Conservation (phyloP, 495 filamentous ascomycete species). For the Penicillium coffeae region DNA sequence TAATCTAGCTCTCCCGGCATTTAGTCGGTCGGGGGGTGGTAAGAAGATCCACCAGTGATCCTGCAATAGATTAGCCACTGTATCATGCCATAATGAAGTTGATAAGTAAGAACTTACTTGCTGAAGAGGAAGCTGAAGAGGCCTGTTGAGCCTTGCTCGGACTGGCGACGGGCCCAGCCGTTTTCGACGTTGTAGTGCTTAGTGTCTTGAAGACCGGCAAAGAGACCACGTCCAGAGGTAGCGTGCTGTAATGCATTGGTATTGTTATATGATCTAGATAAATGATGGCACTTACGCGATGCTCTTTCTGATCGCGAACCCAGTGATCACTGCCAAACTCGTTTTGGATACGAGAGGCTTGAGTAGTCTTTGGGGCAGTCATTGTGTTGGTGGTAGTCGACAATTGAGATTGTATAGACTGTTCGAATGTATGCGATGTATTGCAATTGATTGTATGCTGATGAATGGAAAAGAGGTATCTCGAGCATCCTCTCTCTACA, state of each 20-base stretch:
- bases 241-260: constrained; percentile 20
- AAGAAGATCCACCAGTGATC: constrained; percentile 1
- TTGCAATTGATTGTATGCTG: not conserved
- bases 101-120: constrained; percentile 6
- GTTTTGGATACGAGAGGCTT: constrained; percentile 29
- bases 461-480: not conserved
- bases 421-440: not conserved
- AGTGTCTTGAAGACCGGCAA: constrained; percentile 42
- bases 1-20: too few relatives aligned
- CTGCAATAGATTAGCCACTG: not conserved
- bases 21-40: constrained; percentile 2
- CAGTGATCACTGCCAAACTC: constrained; percentile 42
- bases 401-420: not conserved
- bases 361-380: not conserved
- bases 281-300: constrained; percentile 19
- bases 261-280: not conserved
- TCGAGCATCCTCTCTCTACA: not conserved
- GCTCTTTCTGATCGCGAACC: constrained; percentile 22
- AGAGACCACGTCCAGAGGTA: constrained; percentile 41
- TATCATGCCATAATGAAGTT: too few relatives aligned
- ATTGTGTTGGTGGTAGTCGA: not conserved
- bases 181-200: constrained; percentile 43
- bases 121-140: constrained; percentile 16
- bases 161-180: constrained; percentile 35
- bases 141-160: constrained; percentile 9